Conservation (phyloP, 495 filamentous ascomycete species). For the Talaromyces proteolyticus region DNA sequence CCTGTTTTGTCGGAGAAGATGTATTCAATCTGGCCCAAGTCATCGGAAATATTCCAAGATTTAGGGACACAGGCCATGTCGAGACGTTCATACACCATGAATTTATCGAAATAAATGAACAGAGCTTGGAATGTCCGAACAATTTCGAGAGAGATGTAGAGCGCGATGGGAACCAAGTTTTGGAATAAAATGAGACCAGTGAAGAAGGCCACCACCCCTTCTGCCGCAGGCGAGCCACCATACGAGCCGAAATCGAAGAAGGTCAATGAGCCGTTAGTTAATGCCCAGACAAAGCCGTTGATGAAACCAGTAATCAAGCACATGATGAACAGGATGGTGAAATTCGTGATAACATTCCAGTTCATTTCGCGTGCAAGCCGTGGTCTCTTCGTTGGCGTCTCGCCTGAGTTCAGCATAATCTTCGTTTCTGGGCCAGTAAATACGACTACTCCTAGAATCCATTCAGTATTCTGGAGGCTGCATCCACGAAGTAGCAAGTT, state of each 20-base stretch:
- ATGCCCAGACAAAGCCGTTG: conserved; percentile 76
- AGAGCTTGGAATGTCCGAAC: conserved; percentile 88
- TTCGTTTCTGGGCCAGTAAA: conserved; percentile 98
- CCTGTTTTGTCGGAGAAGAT: conserved; percentile 99
- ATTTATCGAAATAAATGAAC: conserved; percentile 94
- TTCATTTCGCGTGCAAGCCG: conserved; percentile 89
- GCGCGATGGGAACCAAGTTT: conserved; percentile 96
- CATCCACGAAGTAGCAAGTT: conserved; percentile 91
- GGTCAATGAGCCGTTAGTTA: conserved; percentile 64
- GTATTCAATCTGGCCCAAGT: conserved; percentile 98
- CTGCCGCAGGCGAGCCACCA: conserved; percentile 66
- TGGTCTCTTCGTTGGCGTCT: conserved; percentile 92
- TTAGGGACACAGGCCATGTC: conserved; percentile 88
- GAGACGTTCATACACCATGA: conserved; percentile 47
- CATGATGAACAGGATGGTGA: conserved; percentile 83
- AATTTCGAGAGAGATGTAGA: conserved; percentile 97
- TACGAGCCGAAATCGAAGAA: conserved; percentile 88
- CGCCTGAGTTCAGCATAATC: conserved; percentile 98
- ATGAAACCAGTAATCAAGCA: conserved; percentile 82
- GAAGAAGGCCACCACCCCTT: conserved; percentile 96
- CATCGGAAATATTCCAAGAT: conserved; percentile 98
- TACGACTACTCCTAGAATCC: conserved; percentile 90
- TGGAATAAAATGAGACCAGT: conserved; percentile 92
- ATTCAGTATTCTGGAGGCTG: conserved; percentile 92
- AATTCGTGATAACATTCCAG: conserved; percentile 97